Evolutionary conservation across 495 filamentous ascomycete species (phyloP).

Genomic region (Xylaria flabelliformis): DNA sequence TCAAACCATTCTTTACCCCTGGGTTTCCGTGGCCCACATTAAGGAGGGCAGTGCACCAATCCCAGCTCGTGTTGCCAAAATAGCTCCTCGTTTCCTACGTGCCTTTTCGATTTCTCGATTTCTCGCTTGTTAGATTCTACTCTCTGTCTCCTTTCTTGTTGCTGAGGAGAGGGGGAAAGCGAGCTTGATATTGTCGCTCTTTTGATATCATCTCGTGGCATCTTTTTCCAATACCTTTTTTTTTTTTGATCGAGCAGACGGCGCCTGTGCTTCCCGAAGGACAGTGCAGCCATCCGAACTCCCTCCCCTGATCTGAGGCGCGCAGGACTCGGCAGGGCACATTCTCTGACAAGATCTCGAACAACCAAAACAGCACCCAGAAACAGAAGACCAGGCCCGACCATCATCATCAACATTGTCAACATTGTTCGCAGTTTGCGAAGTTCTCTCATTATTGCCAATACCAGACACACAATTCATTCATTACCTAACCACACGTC

Average conservation of each 20-base stretch:
- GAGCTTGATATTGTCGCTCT: conserved; percentile 20
- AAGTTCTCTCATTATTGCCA: conserved; percentile 19
- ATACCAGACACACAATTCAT: conserved; percentile 9
- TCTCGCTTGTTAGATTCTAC: background rate
- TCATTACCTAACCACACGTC: conserved; percentile 8
- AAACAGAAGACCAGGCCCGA: conserved; percentile 1
- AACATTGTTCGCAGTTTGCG: conserved; percentile 16
- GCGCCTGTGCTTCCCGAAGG: conserved; percentile 17
- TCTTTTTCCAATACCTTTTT: background rate
- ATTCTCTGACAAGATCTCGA: conserved; percentile 32
- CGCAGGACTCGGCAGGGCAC: conserved; percentile 36
- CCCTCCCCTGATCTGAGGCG: conserved; percentile 41
- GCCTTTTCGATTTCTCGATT: background rate
- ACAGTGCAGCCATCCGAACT: conserved; percentile 33
- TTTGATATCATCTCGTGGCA: conserved; percentile 21
- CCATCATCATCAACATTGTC: background rate
- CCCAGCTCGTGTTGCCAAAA: conserved; percentile 23
- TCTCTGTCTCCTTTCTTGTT: conserved; percentile 8
- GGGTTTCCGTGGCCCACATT: conserved; percentile 14
- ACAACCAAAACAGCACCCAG: conserved; percentile 9
- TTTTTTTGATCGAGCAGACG: conserved; percentile 4
- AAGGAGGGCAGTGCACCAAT: conserved; percentile 24
- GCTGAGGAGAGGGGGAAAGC: conserved; percentile 1
- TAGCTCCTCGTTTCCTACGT: conserved; percentile 20
- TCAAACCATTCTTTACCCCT: conserved; percentile 17